Base-by-base conservation (phyloP, 2,329 filamentous ascomycete species). In the Metarhizium sp. region DNA sequence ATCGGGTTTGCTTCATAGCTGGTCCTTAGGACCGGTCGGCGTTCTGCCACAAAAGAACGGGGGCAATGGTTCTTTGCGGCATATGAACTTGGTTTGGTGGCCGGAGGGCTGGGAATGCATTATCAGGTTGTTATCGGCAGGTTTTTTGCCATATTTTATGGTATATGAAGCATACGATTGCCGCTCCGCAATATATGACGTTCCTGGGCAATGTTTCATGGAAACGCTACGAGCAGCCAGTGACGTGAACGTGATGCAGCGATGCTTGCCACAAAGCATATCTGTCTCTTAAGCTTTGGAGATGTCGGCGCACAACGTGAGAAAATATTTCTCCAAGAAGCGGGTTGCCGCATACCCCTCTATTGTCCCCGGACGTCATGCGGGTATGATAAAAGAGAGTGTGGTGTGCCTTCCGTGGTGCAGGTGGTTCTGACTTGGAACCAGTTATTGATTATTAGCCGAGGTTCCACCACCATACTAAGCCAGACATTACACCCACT, bases 1-100 rank as follows among this genome's bases (percentile, higher is more conserved):
- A 50, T 50, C 25, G 47, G 55, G 55, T 32, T 59, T 59, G 54
- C 57, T 54, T 62, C 53, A 61, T 57, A 47, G 55, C 54, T 58
- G 56, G 57, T 60, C 56, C 55, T 20, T 53, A 55, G 57, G 56
- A 57, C 56, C 56, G 63, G 61, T 60, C 59, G 68, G 66, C 65
- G 65, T 69, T 69, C 59, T 57, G 63, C 65, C 64, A 61, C 64
- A 59, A 61, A 61, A 62, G 61, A 59, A 58, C 59, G 59, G 61
- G 64, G 63, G 61, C 60, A 64, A 59, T 64, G 65, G 62, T 66
- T 63, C 58, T 40, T 58, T 59, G 61, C 61, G 59, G 63, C 56
- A 56, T 58, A 57, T 63, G 66, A 61, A 67, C 64, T 62, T 63
- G 64, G 63, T 63, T 59, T 62, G 58, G 60, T 60, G 62, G 56